Conservation (phyloP, 208 protist genomes). For the Crithidia expoeki region DNA sequence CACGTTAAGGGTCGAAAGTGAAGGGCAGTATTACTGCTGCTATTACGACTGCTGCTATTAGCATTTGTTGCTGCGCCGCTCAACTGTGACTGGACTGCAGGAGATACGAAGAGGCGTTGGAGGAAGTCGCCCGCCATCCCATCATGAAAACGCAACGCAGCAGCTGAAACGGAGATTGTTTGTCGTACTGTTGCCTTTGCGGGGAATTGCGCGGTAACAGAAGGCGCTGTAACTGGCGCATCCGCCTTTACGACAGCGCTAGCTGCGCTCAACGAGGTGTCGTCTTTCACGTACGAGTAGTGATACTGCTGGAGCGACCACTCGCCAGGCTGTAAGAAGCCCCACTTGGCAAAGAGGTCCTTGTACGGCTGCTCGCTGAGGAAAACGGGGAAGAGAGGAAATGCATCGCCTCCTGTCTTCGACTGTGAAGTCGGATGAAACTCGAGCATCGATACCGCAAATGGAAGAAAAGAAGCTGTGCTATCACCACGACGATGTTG, state of each 20-base stretch:
- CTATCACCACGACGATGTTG: no score
- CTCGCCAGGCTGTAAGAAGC: conserved; percentile 13
- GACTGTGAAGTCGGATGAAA: no score
- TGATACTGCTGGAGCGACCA: conserved; percentile 17
- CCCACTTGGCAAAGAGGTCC: conserved; percentile 39
- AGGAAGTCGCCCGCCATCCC: conserved; percentile 51
- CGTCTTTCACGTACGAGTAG: conserved; percentile 4
- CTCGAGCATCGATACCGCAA: no score
- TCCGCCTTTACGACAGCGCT: no score
- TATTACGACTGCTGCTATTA: no score
- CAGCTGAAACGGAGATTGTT: conserved; percentile 9
- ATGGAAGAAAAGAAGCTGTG: no score
- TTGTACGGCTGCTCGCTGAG: conserved; percentile 10
- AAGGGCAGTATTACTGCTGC: no score
- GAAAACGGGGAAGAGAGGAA: conserved; percentile 2
- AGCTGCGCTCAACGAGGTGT: not conserved
- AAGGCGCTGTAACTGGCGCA: not conserved
- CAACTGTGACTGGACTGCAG: conserved; percentile 29
- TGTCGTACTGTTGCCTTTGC: not conserved
- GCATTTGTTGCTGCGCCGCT: not conserved
- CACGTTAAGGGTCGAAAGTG: conserved; percentile 29
- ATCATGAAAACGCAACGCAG: conserved; percentile 51
- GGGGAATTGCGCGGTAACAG: not conserved
- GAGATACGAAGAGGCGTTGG: conserved; percentile 26
- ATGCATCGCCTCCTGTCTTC: not conserved